Conservation (phyloP, 1,284 basidiomycete species). For the Sporisorium iseilematis-ciliati region DNA sequence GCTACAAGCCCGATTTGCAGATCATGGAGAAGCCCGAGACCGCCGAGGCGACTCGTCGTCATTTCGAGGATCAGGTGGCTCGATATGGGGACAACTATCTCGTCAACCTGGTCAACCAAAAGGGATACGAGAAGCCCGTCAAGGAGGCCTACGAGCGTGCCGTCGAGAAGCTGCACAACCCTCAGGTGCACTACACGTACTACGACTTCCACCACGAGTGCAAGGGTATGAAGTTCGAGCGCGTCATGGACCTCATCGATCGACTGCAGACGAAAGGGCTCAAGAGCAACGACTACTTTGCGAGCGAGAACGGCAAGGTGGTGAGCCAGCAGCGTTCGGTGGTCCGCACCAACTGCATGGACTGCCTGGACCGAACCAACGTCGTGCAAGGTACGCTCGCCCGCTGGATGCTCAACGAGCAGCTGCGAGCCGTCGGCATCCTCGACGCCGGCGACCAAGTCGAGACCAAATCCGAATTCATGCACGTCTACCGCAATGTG, state of each 20-base stretch:
- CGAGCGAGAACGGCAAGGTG: constrained; percentile 41
- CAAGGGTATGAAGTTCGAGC: constrained; percentile 93
- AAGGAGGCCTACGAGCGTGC: constrained; percentile 94
- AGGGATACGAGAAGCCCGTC: constrained; percentile 92
- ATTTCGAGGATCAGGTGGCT: constrained; percentile 81
- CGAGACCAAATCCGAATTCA: constrained; percentile 63
- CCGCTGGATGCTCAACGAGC: constrained; percentile 74
- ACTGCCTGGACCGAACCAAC: constrained; percentile 91
- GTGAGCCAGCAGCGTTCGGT: constrained; percentile 70
- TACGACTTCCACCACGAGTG: constrained; percentile 99
- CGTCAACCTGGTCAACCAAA: constrained; percentile 95
- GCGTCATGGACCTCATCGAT: constrained; percentile 86
- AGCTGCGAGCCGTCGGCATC: constrained; percentile 75
- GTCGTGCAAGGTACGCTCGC: constrained; percentile 79
- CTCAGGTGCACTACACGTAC: constrained; percentile 87
- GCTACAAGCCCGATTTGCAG: constrained; percentile 96
- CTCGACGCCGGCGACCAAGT: constrained; percentile 56
- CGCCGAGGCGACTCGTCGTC: constrained; percentile 78
- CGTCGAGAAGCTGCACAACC: constrained; percentile 75
- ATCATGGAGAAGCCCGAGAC: constrained; percentile 92
- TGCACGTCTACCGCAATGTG: constrained; percentile 89
- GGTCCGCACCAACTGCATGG: constrained; percentile 78
- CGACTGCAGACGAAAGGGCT: constrained; percentile 79
- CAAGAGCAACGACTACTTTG: constrained; percentile 70
- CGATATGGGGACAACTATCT: constrained; percentile 85